These are phyloP conservation scores for Pseudopithomyces chartarum DNA, from an alignment of 2,329 filamentous ascomycete species.

Conservation along the genomic window DNA sequence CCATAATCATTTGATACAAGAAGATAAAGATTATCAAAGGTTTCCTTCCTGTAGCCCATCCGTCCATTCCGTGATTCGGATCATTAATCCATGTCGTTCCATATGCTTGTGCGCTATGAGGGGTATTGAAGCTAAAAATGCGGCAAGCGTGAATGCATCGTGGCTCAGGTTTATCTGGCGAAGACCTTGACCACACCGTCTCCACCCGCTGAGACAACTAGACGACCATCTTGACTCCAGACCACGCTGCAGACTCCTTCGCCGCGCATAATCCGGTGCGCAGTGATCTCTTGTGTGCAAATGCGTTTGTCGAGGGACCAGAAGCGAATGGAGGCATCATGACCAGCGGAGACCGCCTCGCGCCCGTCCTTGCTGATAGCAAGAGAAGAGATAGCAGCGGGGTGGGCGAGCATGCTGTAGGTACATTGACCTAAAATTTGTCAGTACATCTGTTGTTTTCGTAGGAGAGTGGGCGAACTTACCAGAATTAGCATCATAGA, in stretches of 20 bases:
- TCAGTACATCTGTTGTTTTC: conserved; percentile 5
- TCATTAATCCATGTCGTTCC: conserved; percentile 2
- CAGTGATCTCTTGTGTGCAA: conserved; percentile 94
- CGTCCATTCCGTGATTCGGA: not conserved
- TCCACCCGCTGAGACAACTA: conserved; percentile 92
- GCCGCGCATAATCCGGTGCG: conserved; percentile 90
- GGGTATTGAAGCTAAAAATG: conserved; percentile 14
- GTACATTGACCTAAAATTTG: conserved; percentile 88
- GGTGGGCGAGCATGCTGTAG: conserved; percentile 97
- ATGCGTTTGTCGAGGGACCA: conserved; percentile 96
- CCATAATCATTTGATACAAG: conserved; percentile 16
- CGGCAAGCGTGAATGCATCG: not conserved
- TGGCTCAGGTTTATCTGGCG: conserved; percentile 33
- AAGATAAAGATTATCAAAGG: conserved; percentile 7
- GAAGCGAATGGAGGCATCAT: conserved; percentile 94
- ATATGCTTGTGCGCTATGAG: conserved; percentile 10
- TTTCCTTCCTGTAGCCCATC: not conserved
- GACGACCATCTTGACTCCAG: conserved; percentile 93
- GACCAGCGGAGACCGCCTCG: conserved; percentile 93
- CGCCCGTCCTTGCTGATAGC: conserved; percentile 91
- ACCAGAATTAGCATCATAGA: conserved; percentile 99
- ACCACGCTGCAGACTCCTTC: conserved; percentile 94
- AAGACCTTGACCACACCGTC: conserved; percentile 97
- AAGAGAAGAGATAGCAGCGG: conserved; percentile 87
- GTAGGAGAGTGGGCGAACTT: conserved; percentile 51